These are phyloP conservation scores for Vanderwaltozyma yarrowii DNA, from an alignment of 805 yeast species.

Conservation along the genomic window DNA sequence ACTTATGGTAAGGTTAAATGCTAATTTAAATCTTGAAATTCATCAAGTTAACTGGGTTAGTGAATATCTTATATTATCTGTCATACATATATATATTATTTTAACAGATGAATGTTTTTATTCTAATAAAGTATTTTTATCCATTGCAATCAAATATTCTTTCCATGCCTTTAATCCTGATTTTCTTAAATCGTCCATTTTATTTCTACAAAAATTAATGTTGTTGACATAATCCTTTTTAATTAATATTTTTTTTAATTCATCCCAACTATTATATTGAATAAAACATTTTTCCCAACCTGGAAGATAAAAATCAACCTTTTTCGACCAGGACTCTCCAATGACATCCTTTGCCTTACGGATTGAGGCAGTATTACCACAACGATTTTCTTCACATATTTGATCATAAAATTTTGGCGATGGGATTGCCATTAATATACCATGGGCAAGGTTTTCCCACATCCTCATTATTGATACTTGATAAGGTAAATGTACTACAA, in stretches of 20 bases:
- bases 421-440: conserved; percentile 5
- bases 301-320: conserved; percentile 6
- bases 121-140: no score
- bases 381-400: conserved; percentile 2
- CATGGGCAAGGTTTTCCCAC: conserved; percentile 9
- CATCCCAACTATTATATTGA: conserved; percentile 5
- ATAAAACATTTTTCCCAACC: conserved; percentile 5
- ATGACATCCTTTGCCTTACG: conserved; percentile 3
- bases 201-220: conserved; percentile 4
- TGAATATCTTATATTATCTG: no score
- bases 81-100: no score
- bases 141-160: neutral
- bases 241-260: conserved; percentile 3
- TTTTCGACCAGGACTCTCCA: conserved; percentile 3
- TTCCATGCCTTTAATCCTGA: neutral
- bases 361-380: conserved; percentile 1
- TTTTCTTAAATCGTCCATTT: conserved; percentile 1
- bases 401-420: conserved; percentile 5
- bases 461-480: conserved; percentile 9
- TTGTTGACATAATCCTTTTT: conserved; percentile 2
- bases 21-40: no score
- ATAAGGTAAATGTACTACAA: conserved; percentile 8
- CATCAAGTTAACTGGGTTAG: no score
- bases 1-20: no score
- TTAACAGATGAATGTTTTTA: no score